Conservation (phyloP, 352 stramenopile genomes). For the Globisporangium camurandrum region DNA sequence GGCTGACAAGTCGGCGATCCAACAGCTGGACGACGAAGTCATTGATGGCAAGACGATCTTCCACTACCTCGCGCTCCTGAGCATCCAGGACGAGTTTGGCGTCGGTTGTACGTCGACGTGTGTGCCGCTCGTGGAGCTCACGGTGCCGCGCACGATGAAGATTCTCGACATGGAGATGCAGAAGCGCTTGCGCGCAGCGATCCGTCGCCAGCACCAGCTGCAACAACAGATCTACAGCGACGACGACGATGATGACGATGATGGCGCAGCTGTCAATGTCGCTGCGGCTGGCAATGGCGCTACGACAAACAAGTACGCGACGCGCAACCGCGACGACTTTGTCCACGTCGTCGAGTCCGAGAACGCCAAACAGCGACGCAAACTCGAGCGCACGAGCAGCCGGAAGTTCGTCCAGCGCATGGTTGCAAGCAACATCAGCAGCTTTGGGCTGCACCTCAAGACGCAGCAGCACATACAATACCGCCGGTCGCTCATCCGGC, state of each 20-base stretch:
- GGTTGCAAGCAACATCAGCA: slow-evolving; percentile 19
- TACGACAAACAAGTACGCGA: neutral
- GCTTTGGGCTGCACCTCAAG: slow-evolving; percentile 27
- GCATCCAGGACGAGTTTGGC: slow-evolving; percentile 47
- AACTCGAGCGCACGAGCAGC: slow-evolving; percentile 12
- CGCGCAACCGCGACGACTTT: slow-evolving; percentile 3
- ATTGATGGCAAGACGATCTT: slow-evolving; percentile 58
- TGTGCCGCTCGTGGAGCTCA: slow-evolving; percentile 53
- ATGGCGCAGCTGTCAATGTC: neutral
- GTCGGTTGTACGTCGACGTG: slow-evolving; percentile 34
- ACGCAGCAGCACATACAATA: slow-evolving; percentile 32
- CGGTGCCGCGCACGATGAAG: slow-evolving; percentile 55
- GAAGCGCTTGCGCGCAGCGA: slow-evolving; percentile 25
- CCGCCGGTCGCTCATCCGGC: slow-evolving; percentile 28
- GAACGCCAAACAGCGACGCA: slow-evolving; percentile 1
- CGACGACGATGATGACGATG: neutral
- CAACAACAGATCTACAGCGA: slow-evolving; percentile 4
- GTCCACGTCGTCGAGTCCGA: slow-evolving; percentile 4
- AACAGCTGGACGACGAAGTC: slow-evolving; percentile 47
- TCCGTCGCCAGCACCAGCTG: slow-evolving; percentile 5
- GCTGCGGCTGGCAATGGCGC: slow-evolving; percentile 6
- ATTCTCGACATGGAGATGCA: slow-evolving; percentile 58
- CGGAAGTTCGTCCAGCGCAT: slow-evolving; percentile 11
- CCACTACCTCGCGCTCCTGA: slow-evolving; percentile 54
- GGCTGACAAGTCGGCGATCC: slow-evolving; percentile 44